These are phyloP conservation scores for Mikania micrantha DNA, from an alignment of 129 eudicot genomes.

Conservation along the genomic window DNA sequence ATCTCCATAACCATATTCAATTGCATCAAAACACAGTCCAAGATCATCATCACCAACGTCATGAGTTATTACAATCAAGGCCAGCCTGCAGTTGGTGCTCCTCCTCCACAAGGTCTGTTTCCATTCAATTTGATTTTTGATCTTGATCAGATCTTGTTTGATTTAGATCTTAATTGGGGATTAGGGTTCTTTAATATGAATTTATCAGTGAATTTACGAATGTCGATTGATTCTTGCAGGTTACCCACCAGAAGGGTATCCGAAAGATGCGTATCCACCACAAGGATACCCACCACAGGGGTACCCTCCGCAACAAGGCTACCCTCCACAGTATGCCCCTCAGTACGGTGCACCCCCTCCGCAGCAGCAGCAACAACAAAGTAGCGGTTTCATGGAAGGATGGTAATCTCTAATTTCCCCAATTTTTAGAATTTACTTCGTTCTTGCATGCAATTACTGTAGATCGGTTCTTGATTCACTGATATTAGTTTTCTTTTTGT, in stretches of 20 bases:
- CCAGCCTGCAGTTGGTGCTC: conserved; percentile 74
- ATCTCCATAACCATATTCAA: neutral
- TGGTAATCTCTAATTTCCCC: conserved; percentile 10
- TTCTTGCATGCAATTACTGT: conserved; percentile 10
- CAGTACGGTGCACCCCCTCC: conserved; percentile 61
- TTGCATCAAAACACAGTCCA: neutral
- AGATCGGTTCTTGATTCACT: conserved; percentile 9
- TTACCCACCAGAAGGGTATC: conserved; percentile 69
- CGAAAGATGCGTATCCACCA: conserved; percentile 73
- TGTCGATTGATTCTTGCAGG: conserved; percentile 32
- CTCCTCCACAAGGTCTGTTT: conserved; percentile 71
- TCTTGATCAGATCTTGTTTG: neutral
- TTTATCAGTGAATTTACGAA: conserved; percentile 6
- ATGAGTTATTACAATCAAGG: conserved; percentile 87
- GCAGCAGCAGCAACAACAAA: conserved; percentile 25
- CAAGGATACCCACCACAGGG: conserved; percentile 49
- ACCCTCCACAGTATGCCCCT: conserved; percentile 59
- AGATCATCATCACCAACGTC: neutral
- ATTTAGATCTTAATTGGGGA: neutral
- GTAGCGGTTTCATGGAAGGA: conserved; percentile 25
- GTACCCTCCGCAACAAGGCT: conserved; percentile 41
- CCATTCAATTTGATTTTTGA: neutral
- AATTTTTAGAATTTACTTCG: neutral
- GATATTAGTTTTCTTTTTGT: neutral
- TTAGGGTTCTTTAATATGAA: conserved; percentile 1